A percentile compares a stretch with the other conserved stretches of the same genome.
Evolutionary conservation across 805 yeast species (phyloP).

Genomic region (Kodamaea fukazawae): DNA sequence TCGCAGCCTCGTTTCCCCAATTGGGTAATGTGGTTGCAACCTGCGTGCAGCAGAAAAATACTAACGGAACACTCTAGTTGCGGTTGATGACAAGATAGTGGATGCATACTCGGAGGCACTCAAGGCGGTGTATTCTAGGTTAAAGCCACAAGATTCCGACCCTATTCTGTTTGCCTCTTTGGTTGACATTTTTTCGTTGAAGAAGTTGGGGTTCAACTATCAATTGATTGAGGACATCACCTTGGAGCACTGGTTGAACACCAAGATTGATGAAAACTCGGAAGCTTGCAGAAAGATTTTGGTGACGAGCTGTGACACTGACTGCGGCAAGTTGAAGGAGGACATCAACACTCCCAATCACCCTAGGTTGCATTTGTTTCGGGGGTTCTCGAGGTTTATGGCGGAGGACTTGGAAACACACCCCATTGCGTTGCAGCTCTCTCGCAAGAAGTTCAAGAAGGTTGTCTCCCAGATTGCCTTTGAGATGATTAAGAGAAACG

Average conservation of each 20-base stretch:
- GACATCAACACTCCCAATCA: slow-evolving; percentile 39
- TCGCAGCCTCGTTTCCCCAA: slow-evolving; percentile 4
- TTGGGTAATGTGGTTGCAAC: slow-evolving; percentile 2
- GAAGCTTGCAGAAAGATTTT: slow-evolving; percentile 37
- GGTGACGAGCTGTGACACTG: slow-evolving; percentile 38
- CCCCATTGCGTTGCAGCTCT: slow-evolving; percentile 33
- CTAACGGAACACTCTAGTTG: slow-evolving; percentile 30
- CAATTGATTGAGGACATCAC: slow-evolving; percentile 18
- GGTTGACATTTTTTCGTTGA: slow-evolving; percentile 32
- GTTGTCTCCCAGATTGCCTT: slow-evolving; percentile 53
- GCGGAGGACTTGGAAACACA: slow-evolving; percentile 51
- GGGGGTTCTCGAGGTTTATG: slow-evolving; percentile 63
- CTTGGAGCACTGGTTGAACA: slow-evolving; percentile 32
- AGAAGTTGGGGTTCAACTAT: slow-evolving; percentile 14
- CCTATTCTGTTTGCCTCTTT: slow-evolving; percentile 33
- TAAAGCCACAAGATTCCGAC: slow-evolving; percentile 30
- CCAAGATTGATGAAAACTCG: slow-evolving; percentile 30
- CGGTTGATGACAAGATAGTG: slow-evolving; percentile 56
- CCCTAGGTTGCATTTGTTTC: slow-evolving; percentile 50
- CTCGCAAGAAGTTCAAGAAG: slow-evolving; percentile 51
- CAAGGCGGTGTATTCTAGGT: slow-evolving; percentile 38
- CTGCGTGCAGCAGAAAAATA: slow-evolving; percentile 3
- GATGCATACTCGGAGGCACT: slow-evolving; percentile 46
- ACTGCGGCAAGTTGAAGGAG: slow-evolving; percentile 30
- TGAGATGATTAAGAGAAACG: slow-evolving; percentile 64